phyloP scores from a whole-genome alignment of 2,329 filamentous ascomycete species.

The Akanthomyces dipterigenus region DNA sequence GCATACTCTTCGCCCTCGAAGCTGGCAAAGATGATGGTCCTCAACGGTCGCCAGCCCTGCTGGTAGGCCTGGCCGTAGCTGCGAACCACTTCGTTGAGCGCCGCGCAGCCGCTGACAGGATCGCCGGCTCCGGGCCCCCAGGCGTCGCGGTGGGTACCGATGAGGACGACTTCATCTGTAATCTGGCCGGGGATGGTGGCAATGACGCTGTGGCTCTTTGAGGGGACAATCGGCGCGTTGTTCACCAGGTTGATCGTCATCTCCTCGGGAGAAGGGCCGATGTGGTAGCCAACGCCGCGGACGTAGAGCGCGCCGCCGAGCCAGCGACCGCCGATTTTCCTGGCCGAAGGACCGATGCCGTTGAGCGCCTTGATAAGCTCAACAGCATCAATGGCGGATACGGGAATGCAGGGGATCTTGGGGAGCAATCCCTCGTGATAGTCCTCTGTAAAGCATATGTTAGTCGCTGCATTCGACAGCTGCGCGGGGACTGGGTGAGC shows the following conservation, averaged over 20 bases:
- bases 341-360: slow-evolving; percentile 63
- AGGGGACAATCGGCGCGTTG: slow-evolving; percentile 47
- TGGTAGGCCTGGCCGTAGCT: slow-evolving; percentile 63
- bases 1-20: slow-evolving; percentile 77
- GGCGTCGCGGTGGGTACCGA: slow-evolving; percentile 77
- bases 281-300: slow-evolving; percentile 33
- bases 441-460: not conserved
- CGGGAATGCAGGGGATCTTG: slow-evolving; percentile 71
- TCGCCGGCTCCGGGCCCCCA: slow-evolving; percentile 84
- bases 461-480: slow-evolving; percentile 23
- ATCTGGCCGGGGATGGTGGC: slow-evolving; percentile 74
- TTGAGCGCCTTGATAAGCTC: slow-evolving; percentile 74
- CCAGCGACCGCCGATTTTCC: slow-evolving; percentile 52
- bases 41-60: slow-evolving; percentile 71
- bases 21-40: slow-evolving; percentile 63
- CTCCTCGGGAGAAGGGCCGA: slow-evolving; percentile 39
- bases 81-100: slow-evolving; percentile 67
- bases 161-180: slow-evolving; percentile 62
- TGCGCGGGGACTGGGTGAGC: slow-evolving; percentile 62
- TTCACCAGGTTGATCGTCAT: slow-evolving; percentile 61
- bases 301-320: slow-evolving; percentile 46
- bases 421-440: slow-evolving; percentile 51
- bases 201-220: slow-evolving; percentile 60
- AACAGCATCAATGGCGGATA: slow-evolving; percentile 70
- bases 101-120: slow-evolving; percentile 73